Evolutionary conservation across 2,329 filamentous ascomycete genomes (phyloP), one percentile per base, ranked within the genome.

Genomic region (Catunica adiposa): DNA sequence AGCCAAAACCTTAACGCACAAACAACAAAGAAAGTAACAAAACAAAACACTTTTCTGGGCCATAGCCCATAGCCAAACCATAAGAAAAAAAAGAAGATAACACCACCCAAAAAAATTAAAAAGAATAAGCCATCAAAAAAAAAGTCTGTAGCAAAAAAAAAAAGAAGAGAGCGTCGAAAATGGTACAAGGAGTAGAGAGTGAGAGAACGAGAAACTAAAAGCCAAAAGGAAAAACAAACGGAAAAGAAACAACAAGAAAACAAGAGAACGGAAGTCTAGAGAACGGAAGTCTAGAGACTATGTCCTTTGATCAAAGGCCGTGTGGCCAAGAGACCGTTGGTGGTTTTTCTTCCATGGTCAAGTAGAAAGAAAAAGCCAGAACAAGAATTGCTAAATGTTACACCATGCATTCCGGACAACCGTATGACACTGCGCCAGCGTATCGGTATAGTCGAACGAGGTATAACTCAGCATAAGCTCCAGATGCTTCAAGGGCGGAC

Each of bases 1-100:
- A 25, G 26, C 23, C 9, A 48, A 48, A 48, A 48, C 14, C 38
- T 20, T 25, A 26, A 48, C 42, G 17, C 42, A 48, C 4, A 25
- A 6, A 26, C 22, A 48, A 25, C 20, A 48, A 48, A 48, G 8
- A 14, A 23, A 23, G 22, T 7, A 15, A 22, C 17, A 48, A 48
- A 48, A 48, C 23, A 48, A 48, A 48, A 48, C 44, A 48, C 44
- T 48, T 48, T 48, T 48, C 44, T 26, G 44, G 44, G 22, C 23
- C 9, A 48, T 25, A 25, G 26, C 44, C 44, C 17, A 48, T 48
- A 48, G 11, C 44, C 44, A 9, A 48, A 48, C 44, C 44, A 48
- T 48, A 34, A 34, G 29, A 34, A 5, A 34, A 34, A 11, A 34
- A 34, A 34, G 44, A 48, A 48, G 26, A 23, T 6, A 48, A 48